Evolutionary conservation across 108 stramenopile genomes (phyloP), one percentile per base, ranked within the genome.

Genomic region (Skeletonema tropicum): DNA sequence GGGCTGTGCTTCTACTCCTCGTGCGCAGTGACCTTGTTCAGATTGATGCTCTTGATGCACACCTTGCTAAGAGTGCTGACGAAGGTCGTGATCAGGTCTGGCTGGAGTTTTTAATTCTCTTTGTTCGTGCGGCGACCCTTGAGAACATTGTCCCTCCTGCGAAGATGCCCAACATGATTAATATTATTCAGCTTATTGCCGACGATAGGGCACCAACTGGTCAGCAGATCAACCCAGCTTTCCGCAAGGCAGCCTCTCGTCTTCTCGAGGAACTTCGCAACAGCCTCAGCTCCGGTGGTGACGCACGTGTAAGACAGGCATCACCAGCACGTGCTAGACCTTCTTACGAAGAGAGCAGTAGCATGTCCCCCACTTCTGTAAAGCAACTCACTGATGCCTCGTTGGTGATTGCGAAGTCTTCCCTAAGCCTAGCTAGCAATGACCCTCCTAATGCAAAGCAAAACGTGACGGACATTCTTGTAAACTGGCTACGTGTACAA

Each of bases 401-500:
- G 13, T 63, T 70, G 55, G 86, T 75, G 31, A 90, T 93, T 17
- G 87, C 93, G n/a, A 92, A 92, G 66, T 66, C 89, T 36, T 86
- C 83, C 25, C 85, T 83, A 60, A 75, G 57, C 57, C 89, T 89
- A 45, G 73, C 90, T 6, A 68, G 73, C 14, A 88, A 83, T 36
- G 97, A 96, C 66, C 93, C 94, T 19, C 86, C 86, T 8, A 89
- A 83, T 77, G 86, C 92, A 2, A 86, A 88, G 48, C 89, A 94
- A 64, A 94, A 97, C 61, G 96, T 98, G 41, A 91, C 97, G 6
- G 73, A 80, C 9, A 79, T 99, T 58, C 73, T 99, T 66, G 97
- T 98, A 38, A 84, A 91, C 69, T 99, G 99, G 99, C 90, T 99
- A 62, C 96, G 96, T 42, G 72, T 99, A 25, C 88, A 96, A 61